phyloP scores from a whole-genome alignment of 768 basidiomycete genomes.

The Boletus subcaerulescens region DNA sequence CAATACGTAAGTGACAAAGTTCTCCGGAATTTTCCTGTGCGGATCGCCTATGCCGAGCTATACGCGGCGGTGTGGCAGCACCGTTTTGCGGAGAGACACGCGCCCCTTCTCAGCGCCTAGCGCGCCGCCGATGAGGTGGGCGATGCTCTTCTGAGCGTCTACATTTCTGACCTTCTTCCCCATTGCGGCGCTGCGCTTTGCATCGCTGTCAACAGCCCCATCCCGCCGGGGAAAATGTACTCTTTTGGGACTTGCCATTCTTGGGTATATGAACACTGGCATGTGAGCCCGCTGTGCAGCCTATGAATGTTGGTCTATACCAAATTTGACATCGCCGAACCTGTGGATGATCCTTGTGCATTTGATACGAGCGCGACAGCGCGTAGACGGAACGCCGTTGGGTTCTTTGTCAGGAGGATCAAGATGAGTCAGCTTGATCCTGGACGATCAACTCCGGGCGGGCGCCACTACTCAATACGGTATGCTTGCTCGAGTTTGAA shows the following conservation, averaged over 20 bases:
- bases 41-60: neutral
- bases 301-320: neutral
- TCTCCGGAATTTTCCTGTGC: neutral
- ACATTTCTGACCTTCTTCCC: neutral
- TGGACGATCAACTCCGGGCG: neutral
- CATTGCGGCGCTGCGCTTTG: neutral
- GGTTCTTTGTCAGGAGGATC: neutral
- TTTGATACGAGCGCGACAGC: neutral
- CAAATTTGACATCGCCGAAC: neutral
- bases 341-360: neutral
- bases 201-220: neutral
- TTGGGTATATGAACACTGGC: neutral
- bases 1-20: neutral
- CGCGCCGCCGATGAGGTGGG: neutral
- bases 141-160: neutral
- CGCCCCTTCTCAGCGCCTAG: neutral
- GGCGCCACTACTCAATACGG: neutral
- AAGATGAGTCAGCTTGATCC: too few species aligned
- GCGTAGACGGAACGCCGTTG: neutral
- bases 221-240: neutral
- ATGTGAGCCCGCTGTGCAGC: neutral
- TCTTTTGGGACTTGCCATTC: neutral
- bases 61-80: neutral
- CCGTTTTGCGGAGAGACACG: neutral
- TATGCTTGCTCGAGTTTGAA: neutral